Evolutionary conservation across 2,329 filamentous ascomycete species (phyloP), one percentile per base, ranked within the genome.

Genomic region (Colletotrichum sp.): DNA sequence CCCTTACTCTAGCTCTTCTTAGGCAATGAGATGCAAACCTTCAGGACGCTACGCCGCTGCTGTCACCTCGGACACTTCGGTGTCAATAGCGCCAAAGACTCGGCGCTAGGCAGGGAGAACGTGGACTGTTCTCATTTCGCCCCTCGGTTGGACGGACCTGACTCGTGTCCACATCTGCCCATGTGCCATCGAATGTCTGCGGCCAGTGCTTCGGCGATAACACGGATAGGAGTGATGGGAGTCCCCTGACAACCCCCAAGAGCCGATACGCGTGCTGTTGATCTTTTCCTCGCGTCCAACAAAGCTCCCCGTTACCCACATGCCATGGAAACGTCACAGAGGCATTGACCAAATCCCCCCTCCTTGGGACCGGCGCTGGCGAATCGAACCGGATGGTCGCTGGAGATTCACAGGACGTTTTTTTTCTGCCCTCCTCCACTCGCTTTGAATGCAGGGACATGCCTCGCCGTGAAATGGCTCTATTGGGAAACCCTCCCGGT

Each of bases 171-270:
- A 9, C 44, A 55, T 52, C 55, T 52, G 44, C 44, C 44, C 44
- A 52, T 21, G 44, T 52, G 44, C 44, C 10, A 52, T 52, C 10
- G n/a, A 52, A 39, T 67, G 55, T 62, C 26, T 39, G 6, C 7
- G n/a, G 24, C 16, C 44, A 44, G 59, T 32, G 66, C 59, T 65
- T 73, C 70, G 70, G 70, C 64, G 59, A 62, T 74, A 69, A 30
- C 64, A 65, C 34, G 59, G 60, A 65, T 67, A n/a, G 34, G 26
- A 69, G 71, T 24, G 44, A 60, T 30, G 28, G 30, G 13, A 32
- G 15, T 68, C 57, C 70, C 57, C 57, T 39, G 63, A 30, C 26
- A 16, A 57, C 5, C 24, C 44, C 55, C 36, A 69, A 69, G 16
- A 32, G 10, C 44, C 57, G 34, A 39, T 52, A 52, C n/a, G 16